These are phyloP conservation scores for Neofusicoccum umdonicola DNA, from an alignment of 2,329 filamentous ascomycete species.

Conservation along the genomic window DNA sequence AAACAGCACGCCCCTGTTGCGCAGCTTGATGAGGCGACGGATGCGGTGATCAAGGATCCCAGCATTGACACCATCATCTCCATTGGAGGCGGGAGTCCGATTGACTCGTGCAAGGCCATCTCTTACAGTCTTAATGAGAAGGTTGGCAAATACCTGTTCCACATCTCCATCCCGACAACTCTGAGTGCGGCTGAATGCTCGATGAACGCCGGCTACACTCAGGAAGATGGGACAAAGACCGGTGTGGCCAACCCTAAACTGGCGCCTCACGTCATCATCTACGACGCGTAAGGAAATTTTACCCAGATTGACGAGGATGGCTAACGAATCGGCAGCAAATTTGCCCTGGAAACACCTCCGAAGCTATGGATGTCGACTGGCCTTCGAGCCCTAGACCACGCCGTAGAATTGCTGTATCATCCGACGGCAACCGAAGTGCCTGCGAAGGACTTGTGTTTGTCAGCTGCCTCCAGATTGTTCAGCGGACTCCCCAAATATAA, in stretches of 20 bases:
- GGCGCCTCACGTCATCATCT: constrained; percentile 50
- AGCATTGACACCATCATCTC: constrained; percentile 55
- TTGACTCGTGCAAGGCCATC: constrained; percentile 47
- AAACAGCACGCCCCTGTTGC: constrained; percentile 56
- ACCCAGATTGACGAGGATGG: neutral
- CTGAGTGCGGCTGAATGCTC: constrained; percentile 56
- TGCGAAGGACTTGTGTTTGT: constrained; percentile 44
- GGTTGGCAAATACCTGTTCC: constrained; percentile 34
- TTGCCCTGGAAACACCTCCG: constrained; percentile 51
- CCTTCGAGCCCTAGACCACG: constrained; percentile 55
- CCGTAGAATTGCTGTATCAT: constrained; percentile 55
- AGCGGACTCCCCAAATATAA: constrained; percentile 49
- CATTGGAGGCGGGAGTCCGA: constrained; percentile 56
- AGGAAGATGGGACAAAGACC: constrained; percentile 49
- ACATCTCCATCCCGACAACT: constrained; percentile 41
- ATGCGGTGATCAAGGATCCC: constrained; percentile 44
- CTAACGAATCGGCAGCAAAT: constrained; percentile 28
- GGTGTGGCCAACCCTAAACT: constrained; percentile 44
- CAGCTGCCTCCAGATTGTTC: constrained; percentile 49
- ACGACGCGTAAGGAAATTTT: constrained; percentile 38
- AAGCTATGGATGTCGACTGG: constrained; percentile 53
- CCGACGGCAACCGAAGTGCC: constrained; percentile 53
- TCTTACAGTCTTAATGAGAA: constrained; percentile 35
- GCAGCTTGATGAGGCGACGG: constrained; percentile 52
- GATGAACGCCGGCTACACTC: constrained; percentile 52